Evolutionary conservation across 768 basidiomycete genomes (phyloP).

Genomic region (Tephrocybe sp.): DNA sequence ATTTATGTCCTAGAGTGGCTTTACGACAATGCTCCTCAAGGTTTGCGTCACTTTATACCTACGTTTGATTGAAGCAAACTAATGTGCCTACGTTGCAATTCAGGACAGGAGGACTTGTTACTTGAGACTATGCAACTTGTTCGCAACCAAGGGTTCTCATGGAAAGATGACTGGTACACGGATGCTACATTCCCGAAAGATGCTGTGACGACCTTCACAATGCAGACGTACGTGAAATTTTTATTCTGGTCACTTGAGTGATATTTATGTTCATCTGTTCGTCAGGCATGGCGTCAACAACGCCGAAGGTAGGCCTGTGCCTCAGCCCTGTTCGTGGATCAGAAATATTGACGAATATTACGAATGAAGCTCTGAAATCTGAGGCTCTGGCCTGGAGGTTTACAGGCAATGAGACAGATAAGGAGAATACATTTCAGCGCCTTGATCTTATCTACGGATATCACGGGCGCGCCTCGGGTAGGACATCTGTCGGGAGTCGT

Average conservation of each 20-base stretch:
- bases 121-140: constrained; percentile 41
- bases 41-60: constrained; percentile 18
- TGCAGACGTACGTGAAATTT: constrained; percentile 32
- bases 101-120: constrained; percentile 32
- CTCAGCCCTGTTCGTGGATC: background rate
- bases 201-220: constrained; percentile 25
- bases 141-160: constrained; percentile 34
- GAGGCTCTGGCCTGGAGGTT: constrained; percentile 41
- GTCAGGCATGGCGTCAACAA: constrained; percentile 40
- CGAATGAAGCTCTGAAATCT: constrained; percentile 32
- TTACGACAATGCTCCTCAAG: constrained; percentile 36
- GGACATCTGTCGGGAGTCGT: background rate
- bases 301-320: constrained; percentile 25
- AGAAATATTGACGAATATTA: background rate
- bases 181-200: constrained; percentile 32
- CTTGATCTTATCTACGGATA: constrained; percentile 35
- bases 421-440: constrained; percentile 35
- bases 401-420: constrained; percentile 35
- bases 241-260: no score
- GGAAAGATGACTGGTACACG: constrained; percentile 40
- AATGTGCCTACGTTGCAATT: background rate
- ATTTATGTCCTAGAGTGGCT: constrained; percentile 38
- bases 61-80: background rate
- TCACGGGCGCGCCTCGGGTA: constrained; percentile 36
- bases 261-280: background rate